phyloP scores from a whole-genome alignment of 345 rosid species.

The Ailanthus altissimus region DNA sequence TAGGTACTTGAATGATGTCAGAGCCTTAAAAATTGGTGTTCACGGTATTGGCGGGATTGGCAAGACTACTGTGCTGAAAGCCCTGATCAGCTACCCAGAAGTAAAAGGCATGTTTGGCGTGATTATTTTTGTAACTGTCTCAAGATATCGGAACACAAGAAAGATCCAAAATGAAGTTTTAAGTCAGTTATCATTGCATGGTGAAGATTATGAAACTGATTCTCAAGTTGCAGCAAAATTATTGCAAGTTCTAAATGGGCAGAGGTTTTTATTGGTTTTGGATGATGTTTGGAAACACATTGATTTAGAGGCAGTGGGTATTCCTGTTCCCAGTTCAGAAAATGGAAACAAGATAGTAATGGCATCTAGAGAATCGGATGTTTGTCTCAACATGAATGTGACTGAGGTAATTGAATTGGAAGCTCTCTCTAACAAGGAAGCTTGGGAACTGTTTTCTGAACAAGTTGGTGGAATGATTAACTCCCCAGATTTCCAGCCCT shows the following conservation, averaged over 20 bases:
- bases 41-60: slow-evolving; percentile 25
- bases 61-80: slow-evolving; percentile 18
- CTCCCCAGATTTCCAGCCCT: slow-evolving; percentile 3
- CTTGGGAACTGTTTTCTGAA: slow-evolving; percentile 21
- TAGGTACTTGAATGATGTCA: neutral
- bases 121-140: slow-evolving; percentile 10
- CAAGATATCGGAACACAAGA: slow-evolving; percentile 20
- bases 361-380: slow-evolving; percentile 13
- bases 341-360: slow-evolving; percentile 13
- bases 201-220: slow-evolving; percentile 10
- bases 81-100: slow-evolving; percentile 7
- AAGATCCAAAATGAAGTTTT: slow-evolving; percentile 24
- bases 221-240: slow-evolving; percentile 11
- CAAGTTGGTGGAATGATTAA: slow-evolving; percentile 9
- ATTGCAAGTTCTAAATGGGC: neutral
- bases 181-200: neutral
- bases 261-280: slow-evolving; percentile 21
- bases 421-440: slow-evolving; percentile 5
- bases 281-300: slow-evolving; percentile 24
- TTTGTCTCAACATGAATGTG: slow-evolving; percentile 11
- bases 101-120: neutral
- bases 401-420: slow-evolving; percentile 1
- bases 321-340: slow-evolving; percentile 12
- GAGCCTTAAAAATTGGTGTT: slow-evolving; percentile 15
- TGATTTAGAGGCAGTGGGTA: slow-evolving; percentile 18